A percentile compares a stretch with the other conserved stretches of the same genome.
These are phyloP conservation scores for Draba incana DNA, from an alignment of 345 rosid species.

Conservation along the genomic window DNA sequence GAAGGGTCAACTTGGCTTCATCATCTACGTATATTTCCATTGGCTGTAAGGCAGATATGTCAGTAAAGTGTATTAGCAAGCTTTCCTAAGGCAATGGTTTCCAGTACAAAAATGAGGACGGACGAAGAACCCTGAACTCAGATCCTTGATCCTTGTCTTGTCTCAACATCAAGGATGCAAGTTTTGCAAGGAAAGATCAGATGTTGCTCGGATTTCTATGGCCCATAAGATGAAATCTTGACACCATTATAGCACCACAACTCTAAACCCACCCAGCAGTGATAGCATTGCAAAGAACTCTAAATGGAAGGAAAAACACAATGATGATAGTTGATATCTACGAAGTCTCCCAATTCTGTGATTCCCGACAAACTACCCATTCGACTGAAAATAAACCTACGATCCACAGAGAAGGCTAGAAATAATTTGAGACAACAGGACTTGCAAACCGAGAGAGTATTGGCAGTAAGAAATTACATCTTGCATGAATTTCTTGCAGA, in stretches of 20 bases:
- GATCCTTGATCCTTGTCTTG: conserved; percentile 54
- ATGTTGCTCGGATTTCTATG: conserved; percentile 28
- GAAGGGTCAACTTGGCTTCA: conserved; percentile 98
- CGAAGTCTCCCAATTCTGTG: background rate
- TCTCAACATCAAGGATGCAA: conserved; percentile 47
- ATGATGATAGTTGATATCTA: background rate
- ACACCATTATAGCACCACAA: background rate
- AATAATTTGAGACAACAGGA: conserved; percentile 48
- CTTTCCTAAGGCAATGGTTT: conserved; percentile 66
- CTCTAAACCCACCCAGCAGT: conserved; percentile 9
- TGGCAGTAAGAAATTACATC: conserved; percentile 89
- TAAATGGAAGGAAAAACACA: background rate
- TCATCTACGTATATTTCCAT: conserved; percentile 99
- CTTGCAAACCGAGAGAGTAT: conserved; percentile 61
- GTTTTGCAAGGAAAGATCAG: conserved; percentile 40
- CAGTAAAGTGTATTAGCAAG: conserved; percentile 73
- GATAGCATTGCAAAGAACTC: background rate
- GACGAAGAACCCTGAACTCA: conserved; percentile 55
- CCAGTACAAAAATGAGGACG: conserved; percentile 64
- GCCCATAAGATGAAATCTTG: background rate
- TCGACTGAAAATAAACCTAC: background rate
- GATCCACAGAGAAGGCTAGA: conserved; percentile 44
- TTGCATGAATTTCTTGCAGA: conserved; percentile 99
- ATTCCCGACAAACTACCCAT: conserved; percentile 13
- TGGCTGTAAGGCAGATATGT: conserved; percentile 92